Percentiles rank a stretch among this genome's conserved stretches.
phyloP scores from a whole-genome alignment of 768 basidiomycete species.

The Hygrophoropsis aurantiaca region DNA sequence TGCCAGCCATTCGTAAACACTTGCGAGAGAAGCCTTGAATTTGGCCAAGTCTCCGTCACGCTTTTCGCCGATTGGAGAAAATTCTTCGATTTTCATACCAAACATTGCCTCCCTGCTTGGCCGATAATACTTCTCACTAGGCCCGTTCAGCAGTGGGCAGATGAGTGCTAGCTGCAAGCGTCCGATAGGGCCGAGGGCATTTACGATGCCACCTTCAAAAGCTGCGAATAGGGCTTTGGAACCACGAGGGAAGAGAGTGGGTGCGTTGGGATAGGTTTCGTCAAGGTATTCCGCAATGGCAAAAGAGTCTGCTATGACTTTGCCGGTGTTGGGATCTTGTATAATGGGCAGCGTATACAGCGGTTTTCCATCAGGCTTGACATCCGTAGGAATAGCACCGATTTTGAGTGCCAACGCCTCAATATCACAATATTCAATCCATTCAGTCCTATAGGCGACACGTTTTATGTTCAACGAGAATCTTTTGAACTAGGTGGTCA shows the following conservation, averaged over 20 bases:
- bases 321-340: constrained; percentile 42
- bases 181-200: too few relatives aligned
- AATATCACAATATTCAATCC: constrained; percentile 36
- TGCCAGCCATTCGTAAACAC: constrained; percentile 20
- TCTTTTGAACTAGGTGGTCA: constrained; percentile 14
- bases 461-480: constrained; percentile 30
- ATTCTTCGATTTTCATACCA: constrained; percentile 38
- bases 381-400: constrained; percentile 18
- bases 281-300: constrained; percentile 54
- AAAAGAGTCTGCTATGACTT: constrained; percentile 40
- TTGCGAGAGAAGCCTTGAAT: constrained; percentile 12
- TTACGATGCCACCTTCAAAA: constrained; percentile 8
- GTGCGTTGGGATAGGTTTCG: constrained; percentile 43
- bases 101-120: constrained; percentile 23
- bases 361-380: constrained; percentile 1
- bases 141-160: too few relatives aligned
- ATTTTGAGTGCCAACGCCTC: constrained; percentile 20
- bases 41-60: constrained; percentile 26
- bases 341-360: constrained; percentile 49
- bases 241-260: constrained; percentile 24
- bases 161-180: too few relatives aligned
- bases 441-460: constrained; percentile 31
- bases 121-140: too few relatives aligned
- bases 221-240: constrained; percentile 21
- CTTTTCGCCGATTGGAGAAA: constrained; percentile 34